Conservation (phyloP, 2,329 filamentous ascomycete species). For the Alternaria sp. region DNA sequence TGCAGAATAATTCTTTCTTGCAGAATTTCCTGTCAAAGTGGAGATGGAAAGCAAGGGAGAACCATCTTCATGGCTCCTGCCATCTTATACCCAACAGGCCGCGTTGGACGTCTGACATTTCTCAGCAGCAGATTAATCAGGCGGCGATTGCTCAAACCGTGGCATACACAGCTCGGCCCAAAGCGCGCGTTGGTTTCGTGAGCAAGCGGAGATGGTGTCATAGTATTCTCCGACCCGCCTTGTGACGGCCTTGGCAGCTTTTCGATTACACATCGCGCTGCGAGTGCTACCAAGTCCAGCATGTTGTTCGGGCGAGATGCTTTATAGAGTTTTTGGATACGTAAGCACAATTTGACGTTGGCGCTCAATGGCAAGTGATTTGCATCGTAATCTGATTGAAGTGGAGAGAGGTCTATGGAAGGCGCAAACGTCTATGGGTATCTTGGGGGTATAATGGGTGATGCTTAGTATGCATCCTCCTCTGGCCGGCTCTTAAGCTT, state of each 20-base stretch:
- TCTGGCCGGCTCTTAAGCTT: slow-evolving; percentile 52
- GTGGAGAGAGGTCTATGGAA: not conserved
- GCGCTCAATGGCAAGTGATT: not conserved
- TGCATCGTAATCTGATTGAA: not conserved
- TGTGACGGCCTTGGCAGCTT: slow-evolving; percentile 34
- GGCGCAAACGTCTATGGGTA: slow-evolving; percentile 1
- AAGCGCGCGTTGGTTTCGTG: slow-evolving; percentile 27
- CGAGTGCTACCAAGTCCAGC: slow-evolving; percentile 4
- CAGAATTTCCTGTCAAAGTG: slow-evolving; percentile 1
- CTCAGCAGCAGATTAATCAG: slow-evolving; percentile 35
- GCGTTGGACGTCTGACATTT: slow-evolving; percentile 21
- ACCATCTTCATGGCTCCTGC: slow-evolving; percentile 6
- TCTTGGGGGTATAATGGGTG: not conserved
- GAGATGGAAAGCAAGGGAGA: not conserved
- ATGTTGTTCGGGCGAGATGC: slow-evolving; percentile 13
- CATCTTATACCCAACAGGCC: not conserved
- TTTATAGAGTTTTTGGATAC: slow-evolving; percentile 8
- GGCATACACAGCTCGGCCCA: slow-evolving; percentile 16
- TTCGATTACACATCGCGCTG: slow-evolving; percentile 24
- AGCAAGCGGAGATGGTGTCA: slow-evolving; percentile 41
- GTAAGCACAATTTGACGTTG: slow-evolving; percentile 2
- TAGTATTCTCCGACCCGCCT: slow-evolving; percentile 39
- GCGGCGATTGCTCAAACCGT: slow-evolving; percentile 8
- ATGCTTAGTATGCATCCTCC: slow-evolving; percentile 18
- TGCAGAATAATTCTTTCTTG: slow-evolving; percentile 1